Conservation (phyloP, 164 flowering plant genomes). For the Buxus sempervirens region DNA sequence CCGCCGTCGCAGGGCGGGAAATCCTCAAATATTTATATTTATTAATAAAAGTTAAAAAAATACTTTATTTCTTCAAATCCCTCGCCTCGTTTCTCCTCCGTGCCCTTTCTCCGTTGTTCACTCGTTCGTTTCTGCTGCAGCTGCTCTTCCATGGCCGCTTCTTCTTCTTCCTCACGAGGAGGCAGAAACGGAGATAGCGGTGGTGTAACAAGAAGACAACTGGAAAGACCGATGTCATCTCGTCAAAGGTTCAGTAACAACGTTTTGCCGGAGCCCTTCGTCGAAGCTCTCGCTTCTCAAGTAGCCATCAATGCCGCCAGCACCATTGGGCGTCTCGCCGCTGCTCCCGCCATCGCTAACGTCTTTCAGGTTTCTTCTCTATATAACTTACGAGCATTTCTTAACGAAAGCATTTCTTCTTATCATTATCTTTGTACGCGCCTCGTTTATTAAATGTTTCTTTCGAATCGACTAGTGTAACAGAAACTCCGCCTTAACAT, state of each 20-base stretch:
- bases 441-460: too few relatives aligned
- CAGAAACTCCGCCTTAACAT: not conserved
- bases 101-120: not conserved
- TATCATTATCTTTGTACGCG: too few relatives aligned
- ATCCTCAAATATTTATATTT: not conserved
- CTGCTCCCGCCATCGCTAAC: conserved; percentile 53
- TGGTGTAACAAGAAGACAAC: conserved; percentile 17
- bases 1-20: conserved; percentile 45
- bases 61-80: too few relatives aligned
- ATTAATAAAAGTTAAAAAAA: conserved; percentile 4
- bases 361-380: conserved; percentile 55
- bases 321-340: conserved; percentile 51
- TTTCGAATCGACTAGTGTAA: not conserved
- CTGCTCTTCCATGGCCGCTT: conserved; percentile 15
- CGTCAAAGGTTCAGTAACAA: conserved; percentile 43
- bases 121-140: too few relatives aligned
- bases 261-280: conserved; percentile 82
- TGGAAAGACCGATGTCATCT: conserved; percentile 49
- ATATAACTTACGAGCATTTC: too few relatives aligned
- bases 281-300: conserved; percentile 68
- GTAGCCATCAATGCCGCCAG: conserved; percentile 62
- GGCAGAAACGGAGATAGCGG: conserved; percentile 5
- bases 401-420: too few relatives aligned
- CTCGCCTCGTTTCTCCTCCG: not conserved
- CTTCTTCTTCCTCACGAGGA: conserved; percentile 27